Percentiles rank a stretch among this genome's conserved stretches.
phyloP scores from a whole-genome alignment of 768 basidiomycete genomes.

The Hygrophorus pudorinus region DNA sequence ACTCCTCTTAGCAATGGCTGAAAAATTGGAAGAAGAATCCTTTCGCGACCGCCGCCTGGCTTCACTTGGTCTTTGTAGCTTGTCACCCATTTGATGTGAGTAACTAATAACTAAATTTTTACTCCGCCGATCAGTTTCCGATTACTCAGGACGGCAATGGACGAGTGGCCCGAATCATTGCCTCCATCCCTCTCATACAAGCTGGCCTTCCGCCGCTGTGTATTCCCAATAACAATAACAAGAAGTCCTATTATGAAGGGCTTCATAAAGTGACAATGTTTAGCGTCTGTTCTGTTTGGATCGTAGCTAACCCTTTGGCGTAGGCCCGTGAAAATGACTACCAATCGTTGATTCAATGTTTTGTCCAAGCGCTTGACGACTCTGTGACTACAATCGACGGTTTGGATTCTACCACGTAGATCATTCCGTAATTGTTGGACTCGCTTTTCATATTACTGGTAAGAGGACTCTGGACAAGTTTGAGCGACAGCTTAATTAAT shows the following conservation, averaged over 20 bases:
- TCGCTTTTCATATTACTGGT: no score
- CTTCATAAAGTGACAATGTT: neutral
- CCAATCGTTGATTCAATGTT: neutral
- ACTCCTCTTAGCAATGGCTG: neutral
- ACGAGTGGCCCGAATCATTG: constrained; percentile 1
- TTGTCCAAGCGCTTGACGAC: neutral
- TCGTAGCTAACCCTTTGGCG: neutral
- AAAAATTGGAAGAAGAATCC: constrained; percentile 2
- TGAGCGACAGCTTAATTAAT: no score
- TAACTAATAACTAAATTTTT: neutral
- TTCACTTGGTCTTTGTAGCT: neutral
- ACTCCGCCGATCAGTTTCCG: neutral
- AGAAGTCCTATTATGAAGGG: constrained; percentile 1
- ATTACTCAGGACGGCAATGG: neutral
- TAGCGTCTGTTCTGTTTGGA: neutral
- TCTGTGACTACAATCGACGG: neutral
- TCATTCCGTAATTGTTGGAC: no score
- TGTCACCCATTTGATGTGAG: constrained; percentile 1
- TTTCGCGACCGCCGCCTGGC: constrained; percentile 1
- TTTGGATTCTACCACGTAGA: no score
- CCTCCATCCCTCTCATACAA: neutral
- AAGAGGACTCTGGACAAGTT: no score
- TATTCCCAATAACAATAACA: neutral
- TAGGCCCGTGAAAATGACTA: neutral
- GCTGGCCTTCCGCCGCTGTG: constrained; percentile 1